These are phyloP conservation scores for Pterocarpus macrocarpus DNA, from an alignment of 306 rosid genomes.

Conservation along the genomic window DNA sequence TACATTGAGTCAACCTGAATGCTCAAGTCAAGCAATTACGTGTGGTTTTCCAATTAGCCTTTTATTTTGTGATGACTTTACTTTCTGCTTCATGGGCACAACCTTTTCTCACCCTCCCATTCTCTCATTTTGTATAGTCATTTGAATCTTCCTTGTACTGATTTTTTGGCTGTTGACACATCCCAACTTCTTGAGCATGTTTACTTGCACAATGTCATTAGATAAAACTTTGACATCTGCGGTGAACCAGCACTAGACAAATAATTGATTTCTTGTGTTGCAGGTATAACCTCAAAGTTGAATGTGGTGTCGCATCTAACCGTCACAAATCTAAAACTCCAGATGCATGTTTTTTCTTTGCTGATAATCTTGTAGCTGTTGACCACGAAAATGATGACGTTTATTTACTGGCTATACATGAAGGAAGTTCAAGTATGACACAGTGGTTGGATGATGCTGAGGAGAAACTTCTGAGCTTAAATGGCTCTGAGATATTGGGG, in stretches of 20 bases:
- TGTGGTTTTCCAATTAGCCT: constrained; percentile 3
- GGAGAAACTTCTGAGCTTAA: constrained; percentile 72
- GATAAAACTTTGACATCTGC: constrained; percentile 19
- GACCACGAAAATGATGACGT: constrained; percentile 90
- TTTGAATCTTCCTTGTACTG: background rate
- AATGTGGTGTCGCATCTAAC: constrained; percentile 76
- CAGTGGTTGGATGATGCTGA: constrained; percentile 81
- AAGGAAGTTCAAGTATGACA: constrained; percentile 55
- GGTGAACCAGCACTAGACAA: constrained; percentile 32
- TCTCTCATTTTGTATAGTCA: background rate
- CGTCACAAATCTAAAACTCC: constrained; percentile 84
- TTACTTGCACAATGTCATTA: background rate
- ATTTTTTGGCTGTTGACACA: background rate
- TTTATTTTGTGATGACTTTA: constrained; percentile 7
- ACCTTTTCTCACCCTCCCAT: background rate
- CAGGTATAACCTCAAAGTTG: constrained; percentile 95
- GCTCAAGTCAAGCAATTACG: constrained; percentile 3
- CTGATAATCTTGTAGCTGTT: constrained; percentile 80
- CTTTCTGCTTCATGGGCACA: background rate
- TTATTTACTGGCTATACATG: constrained; percentile 74
- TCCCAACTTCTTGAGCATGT: too few species aligned
- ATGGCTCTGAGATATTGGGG: constrained; percentile 51
- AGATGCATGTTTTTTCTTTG: constrained; percentile 97
- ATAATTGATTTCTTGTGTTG: constrained; percentile 50
- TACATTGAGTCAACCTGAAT: constrained; percentile 28